Evolutionary conservation across 768 basidiomycete genomes (phyloP).

Genomic region (Leccinum barrowsii): DNA sequence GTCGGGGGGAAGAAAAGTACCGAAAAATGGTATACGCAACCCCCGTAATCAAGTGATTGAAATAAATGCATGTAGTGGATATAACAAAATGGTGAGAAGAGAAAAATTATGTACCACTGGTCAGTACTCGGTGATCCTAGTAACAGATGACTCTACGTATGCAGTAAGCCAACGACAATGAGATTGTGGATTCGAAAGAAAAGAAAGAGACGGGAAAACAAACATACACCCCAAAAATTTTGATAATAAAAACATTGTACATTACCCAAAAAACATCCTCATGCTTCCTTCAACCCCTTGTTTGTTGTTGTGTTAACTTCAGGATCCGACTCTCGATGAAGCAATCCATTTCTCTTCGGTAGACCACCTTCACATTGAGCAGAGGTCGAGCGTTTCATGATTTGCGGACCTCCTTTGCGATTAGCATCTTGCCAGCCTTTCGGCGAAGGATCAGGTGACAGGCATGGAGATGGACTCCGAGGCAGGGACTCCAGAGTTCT

Average conservation of each 20-base stretch:
- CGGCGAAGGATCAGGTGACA: constrained; percentile 4
- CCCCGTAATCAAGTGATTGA: constrained; percentile 3
- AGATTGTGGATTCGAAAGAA: constrained; percentile 1
- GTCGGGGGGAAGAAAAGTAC: neutral
- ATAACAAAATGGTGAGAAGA: constrained; percentile 13
- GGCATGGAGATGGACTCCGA: constrained; percentile 6
- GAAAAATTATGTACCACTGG: constrained; percentile 1
- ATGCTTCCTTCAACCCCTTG: constrained; percentile 27
- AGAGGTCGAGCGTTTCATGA: constrained; percentile 29
- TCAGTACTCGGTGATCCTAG: constrained; percentile 1
- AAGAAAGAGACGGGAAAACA: neutral
- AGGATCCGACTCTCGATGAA: constrained; percentile 31
- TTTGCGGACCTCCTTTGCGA: constrained; percentile 15
- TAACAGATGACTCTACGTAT: constrained; percentile 12
- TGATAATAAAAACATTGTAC: constrained; percentile 10
- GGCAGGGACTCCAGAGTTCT: constrained; percentile 5
- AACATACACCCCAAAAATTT: constrained; percentile 2
- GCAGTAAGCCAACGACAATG: constrained; percentile 7
- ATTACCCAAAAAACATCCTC: constrained; percentile 7
- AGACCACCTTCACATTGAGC: constrained; percentile 26
- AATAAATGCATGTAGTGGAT: constrained; percentile 22
- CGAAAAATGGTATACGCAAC: constrained; percentile 21
- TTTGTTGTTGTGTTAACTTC: constrained; percentile 21
- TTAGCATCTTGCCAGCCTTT: constrained; percentile 13
- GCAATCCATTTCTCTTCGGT: constrained; percentile 25